Evolutionary conservation across 441 rosid genomes (phyloP), one percentile per base, ranked within the genome.

Genomic region (Syzygium malaccense): DNA sequence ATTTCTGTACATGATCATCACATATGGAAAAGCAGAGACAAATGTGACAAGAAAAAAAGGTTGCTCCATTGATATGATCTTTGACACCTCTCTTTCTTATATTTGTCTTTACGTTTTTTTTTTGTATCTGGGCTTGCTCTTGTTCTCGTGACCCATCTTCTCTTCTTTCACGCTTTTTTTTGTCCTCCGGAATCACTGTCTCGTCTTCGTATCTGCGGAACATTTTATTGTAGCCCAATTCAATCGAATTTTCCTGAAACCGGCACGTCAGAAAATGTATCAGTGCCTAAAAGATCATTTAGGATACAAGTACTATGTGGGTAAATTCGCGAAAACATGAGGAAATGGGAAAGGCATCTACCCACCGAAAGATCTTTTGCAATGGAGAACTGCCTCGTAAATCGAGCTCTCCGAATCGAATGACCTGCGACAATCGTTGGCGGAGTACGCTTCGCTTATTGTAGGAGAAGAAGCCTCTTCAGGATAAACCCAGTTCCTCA

Each of bases 401-500:
- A 89, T 89, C 79, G 90, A 86, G 88, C 88, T 56, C 86, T 86
- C 90, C 4, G 90, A 89, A 53, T 86, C 83, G 25, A 49, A 62
- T 48, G 85, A 88, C 84, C 48, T 85, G 28, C 80, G 48, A 53
- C 55, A 57, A 25, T 78, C 71, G 8, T 62, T 86, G 53, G 48
- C 57, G 20, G 88, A 89, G 58, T 30, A 79, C 1, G 88, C 86
- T 11, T 60, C 62, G 54, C 86, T 89, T 53, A 53, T 89, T 41
- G 66, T 86, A 32, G 55, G 86, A 79, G 88, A 33, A 85, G 85
- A 23, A 71, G 86, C 54, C 53, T 85, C 85, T 55, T 88, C 55
- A 6, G 98, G 95, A 89, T 93, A 95, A 41, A 92, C 91, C 94
- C 95, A 92, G n/a, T 89, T 92, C 90, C 92, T 93, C 89, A 87